Conservation (phyloP, 345 rosid species). For the Sonneratia caseolaris region DNA sequence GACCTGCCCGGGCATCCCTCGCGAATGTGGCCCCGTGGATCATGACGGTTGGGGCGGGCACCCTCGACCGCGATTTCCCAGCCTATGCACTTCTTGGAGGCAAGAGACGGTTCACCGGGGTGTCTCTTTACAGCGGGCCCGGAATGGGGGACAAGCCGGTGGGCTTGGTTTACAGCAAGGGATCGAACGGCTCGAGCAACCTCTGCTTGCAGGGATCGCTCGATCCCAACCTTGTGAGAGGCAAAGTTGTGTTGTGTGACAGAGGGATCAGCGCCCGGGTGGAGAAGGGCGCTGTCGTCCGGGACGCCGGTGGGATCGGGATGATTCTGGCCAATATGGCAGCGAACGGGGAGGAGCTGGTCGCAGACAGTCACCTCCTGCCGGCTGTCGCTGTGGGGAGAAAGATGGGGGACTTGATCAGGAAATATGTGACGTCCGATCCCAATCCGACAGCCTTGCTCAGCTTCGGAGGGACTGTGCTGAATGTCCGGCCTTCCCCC, state of each 20-base stretch:
- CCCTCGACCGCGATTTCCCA: slow-evolving; percentile 75
- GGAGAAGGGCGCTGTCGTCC: slow-evolving; percentile 71
- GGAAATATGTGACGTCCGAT: slow-evolving; percentile 32
- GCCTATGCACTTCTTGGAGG: slow-evolving; percentile 58
- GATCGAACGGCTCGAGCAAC: slow-evolving; percentile 29
- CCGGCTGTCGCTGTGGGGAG: slow-evolving; percentile 70
- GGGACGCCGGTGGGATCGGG: slow-evolving; percentile 72
- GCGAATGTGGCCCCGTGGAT: slow-evolving; percentile 95
- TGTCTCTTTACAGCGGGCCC: slow-evolving; percentile 62
- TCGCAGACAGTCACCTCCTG: slow-evolving; percentile 73
- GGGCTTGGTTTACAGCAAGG: slow-evolving; percentile 44
- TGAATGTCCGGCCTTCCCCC: slow-evolving; percentile 60
- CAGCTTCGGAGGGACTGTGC: slow-evolving; percentile 57
- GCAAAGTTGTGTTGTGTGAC: slow-evolving; percentile 75
- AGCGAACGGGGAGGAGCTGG: slow-evolving; percentile 56
- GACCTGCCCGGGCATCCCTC: slow-evolving; percentile 44
- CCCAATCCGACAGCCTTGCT: slow-evolving; percentile 46
- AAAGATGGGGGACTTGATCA: slow-evolving; percentile 47
- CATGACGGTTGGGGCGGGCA: slow-evolving; percentile 87
- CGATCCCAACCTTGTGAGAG: slow-evolving; percentile 33
- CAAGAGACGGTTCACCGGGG: slow-evolving; percentile 37
- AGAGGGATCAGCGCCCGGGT: slow-evolving; percentile 68
- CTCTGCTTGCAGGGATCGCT: slow-evolving; percentile 74
- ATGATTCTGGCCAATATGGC: slow-evolving; percentile 77
- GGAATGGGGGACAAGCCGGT: slow-evolving; percentile 48